Base-by-base conservation (phyloP, 1,284 basidiomycete genomes). In the Leccinum fuscescens region DNA sequence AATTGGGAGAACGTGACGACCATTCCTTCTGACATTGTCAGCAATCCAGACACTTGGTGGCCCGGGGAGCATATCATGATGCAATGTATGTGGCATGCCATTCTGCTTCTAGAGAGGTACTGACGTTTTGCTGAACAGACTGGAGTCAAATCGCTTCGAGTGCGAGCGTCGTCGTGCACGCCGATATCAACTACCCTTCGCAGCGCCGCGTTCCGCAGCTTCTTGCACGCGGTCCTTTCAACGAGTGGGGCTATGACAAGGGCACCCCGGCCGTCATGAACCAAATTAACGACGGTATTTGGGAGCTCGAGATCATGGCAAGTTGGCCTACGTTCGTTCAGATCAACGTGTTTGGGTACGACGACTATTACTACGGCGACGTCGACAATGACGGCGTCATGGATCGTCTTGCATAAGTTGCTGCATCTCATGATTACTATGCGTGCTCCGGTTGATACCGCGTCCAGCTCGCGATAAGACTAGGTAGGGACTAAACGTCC, bases 341-440 rank as follows among this genome's bases (percentile, higher is more conserved):
- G 74, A 79, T 96, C 60, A 95, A 95, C 75, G 87, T 95, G 54
- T 96, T 88, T 80, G 88, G 86, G 55, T 94, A 86, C 71, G 92
- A 95, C 72, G 86, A 94, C 68, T 95, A 86, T 78, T 96, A 89
- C 77, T 96, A 95, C 68, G 94, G 94, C 59, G 94, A 96, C 68
- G 79, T 85, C 20, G 93, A 96, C 68, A 86, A 81, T 14, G 94
- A 96, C 67, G 92, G 92, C 62, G 78, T 94, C 57, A 80, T 96
- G 68, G 94, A 96, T 70, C 91, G 94, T 60, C 82, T 96, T 8
- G 92, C 44, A 44, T 44, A 17, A 44, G 35, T 42, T 49, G 48
- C 42, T 11, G 44, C 17, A 50, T 50, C 12, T 59, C 29, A 54
- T 66, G 61, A 50, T 54, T 27, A n/a, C 29, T 29, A 12, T 31